Evolutionary conservation across 208 protist genomes (phyloP), one percentile per base, ranked within the genome.

Genomic region (Wallacemonas sp.): DNA sequence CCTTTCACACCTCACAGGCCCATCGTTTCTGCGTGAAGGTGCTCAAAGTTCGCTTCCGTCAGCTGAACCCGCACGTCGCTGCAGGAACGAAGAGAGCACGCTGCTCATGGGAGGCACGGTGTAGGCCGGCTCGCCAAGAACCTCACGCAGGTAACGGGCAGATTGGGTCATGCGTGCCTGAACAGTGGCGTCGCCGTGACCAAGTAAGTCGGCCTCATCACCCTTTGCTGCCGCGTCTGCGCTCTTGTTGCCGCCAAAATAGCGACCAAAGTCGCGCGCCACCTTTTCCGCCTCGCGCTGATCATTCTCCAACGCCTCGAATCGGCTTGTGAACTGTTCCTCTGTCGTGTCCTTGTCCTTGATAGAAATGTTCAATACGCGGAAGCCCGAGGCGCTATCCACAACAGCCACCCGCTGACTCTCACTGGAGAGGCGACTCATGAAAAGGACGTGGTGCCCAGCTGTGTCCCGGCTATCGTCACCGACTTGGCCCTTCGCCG

Each of bases 111-210:
- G 82, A 11, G 89, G 85, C 19, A 73, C 83, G 6, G 85, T 89
- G 75, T 93, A 95, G 5, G 86, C 71, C 19, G 89, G 73, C 42
- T 91, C 85, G 3, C 77, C 73, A 1, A 95, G 76, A 26, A 95
- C 82, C 45, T 80, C 75, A 15, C 11, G 54, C 28, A 95, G 56
- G 84, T 86, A 95, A 12, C 55, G 66, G n/a, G 55, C 26, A 2
- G 41, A 62, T 28, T 62, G 56, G 11, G 56, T 19, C 56, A 62
- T 61, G 56, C 77, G 64, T 11, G 77, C 70, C 39, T 77, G 72
- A 8, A 54, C 47, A 22, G 60, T 75, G 47, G 21, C 41, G 14
- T 44, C 49, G 6, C 30, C 36, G 24, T 24, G 54, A 5, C n/a
- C 54, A 6, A 42, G 30, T 31, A 68, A 65, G 69, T 77, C 53